Evolutionary conservation across 75 land plant genomes (phyloP).

Genomic region (Selaginella moellendorffii): DNA sequence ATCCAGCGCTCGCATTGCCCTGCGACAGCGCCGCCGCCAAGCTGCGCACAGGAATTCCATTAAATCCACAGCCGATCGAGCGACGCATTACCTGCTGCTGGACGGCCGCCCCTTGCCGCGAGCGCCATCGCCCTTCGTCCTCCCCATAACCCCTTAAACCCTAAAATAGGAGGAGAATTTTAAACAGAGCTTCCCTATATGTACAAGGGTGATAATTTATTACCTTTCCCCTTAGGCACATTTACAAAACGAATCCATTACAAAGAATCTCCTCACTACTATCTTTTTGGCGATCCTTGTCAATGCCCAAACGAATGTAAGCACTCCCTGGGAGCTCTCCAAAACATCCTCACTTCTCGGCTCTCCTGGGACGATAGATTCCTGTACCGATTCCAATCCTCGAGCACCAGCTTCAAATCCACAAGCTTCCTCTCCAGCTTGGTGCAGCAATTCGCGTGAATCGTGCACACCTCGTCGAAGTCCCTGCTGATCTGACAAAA

Average conservation of each 20-base stretch:
- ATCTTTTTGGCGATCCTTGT: not conserved
- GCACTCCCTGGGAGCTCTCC: conserved; percentile 7
- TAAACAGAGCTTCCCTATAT: no score
- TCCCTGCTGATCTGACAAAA: conserved; percentile 7
- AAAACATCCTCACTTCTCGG: not conserved
- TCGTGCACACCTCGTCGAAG: not conserved
- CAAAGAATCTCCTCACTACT: no score
- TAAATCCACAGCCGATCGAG: no score
- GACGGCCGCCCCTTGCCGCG: no score
- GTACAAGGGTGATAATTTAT: no score
- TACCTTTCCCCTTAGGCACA: no score
- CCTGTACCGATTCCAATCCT: not conserved
- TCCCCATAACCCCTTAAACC: no score
- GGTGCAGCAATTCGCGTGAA: conserved; percentile 9
- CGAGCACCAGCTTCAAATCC: not conserved
- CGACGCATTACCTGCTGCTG: no score
- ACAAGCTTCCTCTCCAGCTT: not conserved
- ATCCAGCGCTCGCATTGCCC: conserved; percentile 46
- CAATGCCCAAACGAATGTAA: not conserved
- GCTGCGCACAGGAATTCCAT: conserved; percentile 37
- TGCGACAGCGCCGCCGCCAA: conserved; percentile 64
- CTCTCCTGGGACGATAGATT: not conserved
- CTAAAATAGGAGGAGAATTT: no score
- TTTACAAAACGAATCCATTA: no score
- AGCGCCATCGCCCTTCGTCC: no score